Conservation (phyloP, 306 rosid species). For the Trifolium subterraneum region DNA sequence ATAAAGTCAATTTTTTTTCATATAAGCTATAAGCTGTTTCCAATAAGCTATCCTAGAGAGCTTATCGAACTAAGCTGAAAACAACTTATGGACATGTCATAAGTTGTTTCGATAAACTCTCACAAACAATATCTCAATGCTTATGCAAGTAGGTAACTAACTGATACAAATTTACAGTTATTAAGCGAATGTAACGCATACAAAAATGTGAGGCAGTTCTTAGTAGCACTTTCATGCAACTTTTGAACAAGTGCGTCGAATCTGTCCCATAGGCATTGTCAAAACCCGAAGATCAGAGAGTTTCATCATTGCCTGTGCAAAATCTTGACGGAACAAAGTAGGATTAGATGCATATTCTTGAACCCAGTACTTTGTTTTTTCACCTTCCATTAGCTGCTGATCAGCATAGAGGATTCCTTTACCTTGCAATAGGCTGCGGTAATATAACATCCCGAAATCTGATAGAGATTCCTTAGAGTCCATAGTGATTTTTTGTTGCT, state of each 20-base stretch:
- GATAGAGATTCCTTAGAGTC: constrained; percentile 34
- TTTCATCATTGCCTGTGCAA: constrained; percentile 53
- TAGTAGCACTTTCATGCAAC: constrained; percentile 36
- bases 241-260: constrained; percentile 49
- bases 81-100: neutral
- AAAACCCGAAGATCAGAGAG: constrained; percentile 52
- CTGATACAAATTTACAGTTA: constrained; percentile 9
- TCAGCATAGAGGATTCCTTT: constrained; percentile 55
- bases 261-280: constrained; percentile 51
- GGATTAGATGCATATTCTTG: constrained; percentile 45
- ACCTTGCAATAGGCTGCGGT: constrained; percentile 41
- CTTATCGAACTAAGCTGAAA: neutral
- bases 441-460: constrained; percentile 43
- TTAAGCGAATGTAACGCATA: constrained; percentile 1
- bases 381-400: constrained; percentile 48
- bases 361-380: constrained; percentile 45
- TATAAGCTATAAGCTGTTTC: neutral
- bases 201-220: constrained; percentile 14
- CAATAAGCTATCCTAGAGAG: neutral
- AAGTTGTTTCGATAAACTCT: neutral
- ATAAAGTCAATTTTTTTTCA: neutral
- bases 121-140: too few species aligned
- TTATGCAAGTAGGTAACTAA: too few species aligned
- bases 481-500: constrained; percentile 34
- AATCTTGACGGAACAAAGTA: constrained; percentile 46